Evolutionary conservation across 2,329 filamentous ascomycete genomes (phyloP).

Genomic region (Nemania sp.): DNA sequence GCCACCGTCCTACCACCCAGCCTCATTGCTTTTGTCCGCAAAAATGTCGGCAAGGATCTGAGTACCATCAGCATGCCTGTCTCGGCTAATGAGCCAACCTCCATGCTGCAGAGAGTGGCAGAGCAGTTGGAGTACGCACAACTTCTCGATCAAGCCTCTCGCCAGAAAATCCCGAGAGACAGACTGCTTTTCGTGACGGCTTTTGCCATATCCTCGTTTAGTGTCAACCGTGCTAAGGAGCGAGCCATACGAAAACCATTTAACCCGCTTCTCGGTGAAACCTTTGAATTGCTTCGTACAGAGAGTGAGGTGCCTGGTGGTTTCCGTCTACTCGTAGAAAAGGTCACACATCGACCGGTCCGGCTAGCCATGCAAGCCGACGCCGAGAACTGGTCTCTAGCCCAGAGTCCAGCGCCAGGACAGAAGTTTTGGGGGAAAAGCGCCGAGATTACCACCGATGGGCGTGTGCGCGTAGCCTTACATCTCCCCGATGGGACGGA

Average conservation of each 20-base stretch:
- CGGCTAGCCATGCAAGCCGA: conserved; percentile 95
- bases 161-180: conserved; percentile 70
- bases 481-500: conserved; percentile 73
- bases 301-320: conserved; percentile 78
- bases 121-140: conserved; percentile 93
- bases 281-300: conserved; percentile 89
- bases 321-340: conserved; percentile 93
- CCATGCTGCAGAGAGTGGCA: conserved; percentile 86
- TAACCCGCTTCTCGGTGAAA: conserved; percentile 96
- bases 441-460: conserved; percentile 92
- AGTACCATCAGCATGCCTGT: conserved; percentile 98
- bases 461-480: conserved; percentile 82
- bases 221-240: conserved; percentile 84
- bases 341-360: conserved; percentile 92
- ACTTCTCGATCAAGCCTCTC: conserved; percentile 80
- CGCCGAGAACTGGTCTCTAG: conserved; percentile 83
- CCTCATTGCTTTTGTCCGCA: conserved; percentile 91
- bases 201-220: conserved; percentile 90
- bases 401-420: conserved; percentile 86
- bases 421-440: conserved; percentile 99
- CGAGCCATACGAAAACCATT: conserved; percentile 95
- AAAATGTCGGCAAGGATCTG: conserved; percentile 97
- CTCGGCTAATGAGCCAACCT: conserved; percentile 92
- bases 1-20: conserved; percentile 86
- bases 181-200: conserved; percentile 87